Evolutionary conservation across 805 yeast species (phyloP).

Genomic region (Ogataea trehaloabstinens): DNA sequence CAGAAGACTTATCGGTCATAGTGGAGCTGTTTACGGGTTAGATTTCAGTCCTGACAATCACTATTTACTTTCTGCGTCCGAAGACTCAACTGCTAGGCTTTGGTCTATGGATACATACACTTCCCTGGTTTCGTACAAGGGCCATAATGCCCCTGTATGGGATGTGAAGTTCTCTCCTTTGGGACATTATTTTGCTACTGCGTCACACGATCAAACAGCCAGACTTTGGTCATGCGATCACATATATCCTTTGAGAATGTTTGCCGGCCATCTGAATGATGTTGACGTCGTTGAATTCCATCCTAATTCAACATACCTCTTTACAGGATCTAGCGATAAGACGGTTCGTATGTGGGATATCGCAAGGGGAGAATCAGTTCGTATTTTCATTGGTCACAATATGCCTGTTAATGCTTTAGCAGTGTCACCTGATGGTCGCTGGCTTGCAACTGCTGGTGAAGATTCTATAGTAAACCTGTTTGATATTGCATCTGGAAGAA

Average conservation of each 20-base stretch:
- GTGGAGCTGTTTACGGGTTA: conserved; percentile 90
- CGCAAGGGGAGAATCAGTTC: conserved; percentile 79
- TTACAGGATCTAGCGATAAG: conserved; percentile 94
- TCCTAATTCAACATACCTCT: conserved; percentile 91
- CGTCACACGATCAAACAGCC: conserved; percentile 96
- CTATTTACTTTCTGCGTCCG: conserved; percentile 78
- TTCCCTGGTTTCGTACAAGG: conserved; percentile 88
- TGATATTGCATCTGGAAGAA: conserved; percentile 91
- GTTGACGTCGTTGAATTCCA: conserved; percentile 95
- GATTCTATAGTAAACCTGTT: conserved; percentile 85
- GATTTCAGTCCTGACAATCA: conserved; percentile 89
- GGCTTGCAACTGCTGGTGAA: conserved; percentile 94
- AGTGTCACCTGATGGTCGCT: conserved; percentile 94
- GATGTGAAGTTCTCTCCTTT: conserved; percentile 92
- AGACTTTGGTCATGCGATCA: conserved; percentile 98
- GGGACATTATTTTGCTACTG: conserved; percentile 98
- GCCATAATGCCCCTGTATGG: conserved; percentile 97
- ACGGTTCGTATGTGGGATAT: conserved; percentile 99
- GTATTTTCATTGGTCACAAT: conserved; percentile 89
- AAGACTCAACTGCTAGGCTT: conserved; percentile 85
- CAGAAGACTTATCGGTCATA: conserved; percentile 78
- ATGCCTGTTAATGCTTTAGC: conserved; percentile 85
- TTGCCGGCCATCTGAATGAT: conserved; percentile 96
- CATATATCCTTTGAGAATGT: conserved; percentile 90
- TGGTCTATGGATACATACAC: conserved; percentile 95